phyloP scores from a whole-genome alignment of 805 yeast species.

The Isabelozyma heimii region DNA sequence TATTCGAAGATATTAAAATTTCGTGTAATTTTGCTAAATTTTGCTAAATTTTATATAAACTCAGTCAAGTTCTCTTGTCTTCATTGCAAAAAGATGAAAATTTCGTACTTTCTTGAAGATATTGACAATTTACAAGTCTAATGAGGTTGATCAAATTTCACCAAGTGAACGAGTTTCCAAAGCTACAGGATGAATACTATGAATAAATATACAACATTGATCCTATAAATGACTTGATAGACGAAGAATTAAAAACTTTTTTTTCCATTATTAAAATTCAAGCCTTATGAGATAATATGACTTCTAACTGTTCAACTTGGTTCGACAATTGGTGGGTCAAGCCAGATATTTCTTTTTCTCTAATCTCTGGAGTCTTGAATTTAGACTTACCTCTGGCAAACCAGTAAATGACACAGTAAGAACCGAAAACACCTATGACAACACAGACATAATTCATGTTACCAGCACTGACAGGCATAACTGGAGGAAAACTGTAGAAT shows the following conservation, averaged over 20 bases:
- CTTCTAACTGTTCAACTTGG: slow-evolving; percentile 20
- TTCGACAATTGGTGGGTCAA: slow-evolving; percentile 22
- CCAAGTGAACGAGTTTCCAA: too few relatives aligned
- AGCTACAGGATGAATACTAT: background rate
- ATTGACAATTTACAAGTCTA: too few relatives aligned
- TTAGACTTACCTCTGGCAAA: slow-evolving; percentile 29
- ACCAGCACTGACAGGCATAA: slow-evolving; percentile 57
- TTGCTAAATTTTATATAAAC: too few relatives aligned
- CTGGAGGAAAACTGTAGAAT: slow-evolving; percentile 64
- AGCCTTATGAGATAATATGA: slow-evolving; percentile 9
- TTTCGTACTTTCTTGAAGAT: too few relatives aligned
- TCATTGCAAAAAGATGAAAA: too few relatives aligned
- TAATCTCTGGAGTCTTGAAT: slow-evolving; percentile 18
- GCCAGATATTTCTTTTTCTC: slow-evolving; percentile 15
- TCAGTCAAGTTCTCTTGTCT: too few relatives aligned
- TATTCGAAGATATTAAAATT: too few relatives aligned
- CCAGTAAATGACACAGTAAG: slow-evolving; percentile 54
- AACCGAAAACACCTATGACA: slow-evolving; percentile 42
- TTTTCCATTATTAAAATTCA: background rate
- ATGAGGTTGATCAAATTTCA: background rate
- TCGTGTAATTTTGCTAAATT: too few relatives aligned
- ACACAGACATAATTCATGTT: slow-evolving; percentile 69
- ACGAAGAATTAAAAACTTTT: background rate
- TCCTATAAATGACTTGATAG: background rate
- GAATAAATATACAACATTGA: background rate